These are phyloP conservation scores for Dentipellis fragilis DNA, from an alignment of 768 basidiomycete genomes.

Conservation along the genomic window DNA sequence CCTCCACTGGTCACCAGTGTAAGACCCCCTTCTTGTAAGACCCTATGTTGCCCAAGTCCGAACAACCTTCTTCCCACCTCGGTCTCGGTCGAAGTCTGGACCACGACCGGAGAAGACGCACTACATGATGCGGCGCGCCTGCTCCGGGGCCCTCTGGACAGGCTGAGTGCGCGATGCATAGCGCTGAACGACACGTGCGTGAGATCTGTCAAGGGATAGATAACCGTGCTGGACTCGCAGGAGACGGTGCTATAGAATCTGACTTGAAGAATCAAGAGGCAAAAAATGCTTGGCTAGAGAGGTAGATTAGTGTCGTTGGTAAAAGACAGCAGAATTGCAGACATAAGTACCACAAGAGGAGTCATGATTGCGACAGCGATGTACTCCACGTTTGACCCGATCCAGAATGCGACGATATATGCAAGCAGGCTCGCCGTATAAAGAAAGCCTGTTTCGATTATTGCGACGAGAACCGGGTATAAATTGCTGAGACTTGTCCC, in stretches of 20 bases:
- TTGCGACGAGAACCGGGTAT: background rate
- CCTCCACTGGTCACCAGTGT: too few relatives aligned
- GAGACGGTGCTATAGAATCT: background rate
- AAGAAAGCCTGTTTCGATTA: background rate
- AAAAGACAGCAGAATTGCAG: background rate
- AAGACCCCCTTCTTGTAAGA: too few relatives aligned
- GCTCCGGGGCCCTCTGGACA: background rate
- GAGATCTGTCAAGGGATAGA: background rate
- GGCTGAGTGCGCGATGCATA: background rate
- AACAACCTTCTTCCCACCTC: background rate
- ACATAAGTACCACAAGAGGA: background rate
- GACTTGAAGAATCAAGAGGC: background rate
- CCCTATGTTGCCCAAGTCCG: too few relatives aligned
- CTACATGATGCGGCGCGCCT: background rate
- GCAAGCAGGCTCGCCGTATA: background rate
- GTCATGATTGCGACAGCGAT: background rate
- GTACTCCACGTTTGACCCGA: background rate
- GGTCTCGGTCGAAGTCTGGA: background rate
- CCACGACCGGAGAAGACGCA: background rate
- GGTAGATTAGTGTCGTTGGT: background rate
- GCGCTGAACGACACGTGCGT: background rate
- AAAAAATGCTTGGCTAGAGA: background rate
- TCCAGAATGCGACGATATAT: background rate
- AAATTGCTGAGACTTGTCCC: background rate
- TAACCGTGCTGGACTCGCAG: background rate